A percentile compares a stretch with the other conserved stretches of the same genome.
These are phyloP conservation scores for Suhomyces maxii DNA, from an alignment of 1,139 yeast genomes.

Conservation along the genomic window DNA sequence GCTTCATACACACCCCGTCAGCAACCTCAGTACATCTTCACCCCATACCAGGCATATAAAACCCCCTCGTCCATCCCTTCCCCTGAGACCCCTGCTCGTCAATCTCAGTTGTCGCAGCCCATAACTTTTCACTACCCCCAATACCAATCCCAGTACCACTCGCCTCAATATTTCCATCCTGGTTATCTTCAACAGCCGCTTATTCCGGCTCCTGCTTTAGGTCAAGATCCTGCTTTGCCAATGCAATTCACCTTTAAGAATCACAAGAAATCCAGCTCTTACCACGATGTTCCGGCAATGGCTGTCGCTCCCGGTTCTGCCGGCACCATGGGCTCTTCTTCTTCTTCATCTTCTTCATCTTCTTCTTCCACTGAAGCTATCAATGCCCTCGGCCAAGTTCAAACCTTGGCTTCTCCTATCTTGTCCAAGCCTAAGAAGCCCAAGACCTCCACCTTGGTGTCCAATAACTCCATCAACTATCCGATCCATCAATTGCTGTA, in stretches of 20 bases:
- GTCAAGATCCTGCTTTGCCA: constrained; percentile 1
- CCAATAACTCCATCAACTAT: constrained; percentile 19
- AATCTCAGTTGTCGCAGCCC: not conserved
- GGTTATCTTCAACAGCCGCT: constrained; percentile 7
- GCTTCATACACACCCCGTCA: constrained; percentile 5
- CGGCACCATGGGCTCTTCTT: not conserved
- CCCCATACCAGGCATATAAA: constrained; percentile 4
- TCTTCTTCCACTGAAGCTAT: not conserved
- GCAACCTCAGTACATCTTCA: constrained; percentile 6
- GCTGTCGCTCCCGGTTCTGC: not conserved
- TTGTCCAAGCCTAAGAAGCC: constrained; percentile 5
- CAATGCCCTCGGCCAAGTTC: not conserved
- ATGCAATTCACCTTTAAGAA: constrained; percentile 2
- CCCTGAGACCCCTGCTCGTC: not conserved
- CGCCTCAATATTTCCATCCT: not conserved
- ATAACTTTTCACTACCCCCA: not conserved
- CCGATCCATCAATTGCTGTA: constrained; percentile 21
- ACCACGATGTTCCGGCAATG: not conserved
- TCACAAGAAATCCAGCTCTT: constrained; percentile 6
- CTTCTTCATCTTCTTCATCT: no score
- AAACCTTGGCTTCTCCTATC: not conserved
- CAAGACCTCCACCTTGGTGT: constrained; percentile 6
- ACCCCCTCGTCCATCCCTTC: not conserved
- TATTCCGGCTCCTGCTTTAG: constrained; percentile 3
- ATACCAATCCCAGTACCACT: not conserved